Percentiles rank a stretch among this genome's conserved stretches.
phyloP scores from a whole-genome alignment of 2,329 filamentous ascomycete species.

The Trichoderma cornu-damae region DNA sequence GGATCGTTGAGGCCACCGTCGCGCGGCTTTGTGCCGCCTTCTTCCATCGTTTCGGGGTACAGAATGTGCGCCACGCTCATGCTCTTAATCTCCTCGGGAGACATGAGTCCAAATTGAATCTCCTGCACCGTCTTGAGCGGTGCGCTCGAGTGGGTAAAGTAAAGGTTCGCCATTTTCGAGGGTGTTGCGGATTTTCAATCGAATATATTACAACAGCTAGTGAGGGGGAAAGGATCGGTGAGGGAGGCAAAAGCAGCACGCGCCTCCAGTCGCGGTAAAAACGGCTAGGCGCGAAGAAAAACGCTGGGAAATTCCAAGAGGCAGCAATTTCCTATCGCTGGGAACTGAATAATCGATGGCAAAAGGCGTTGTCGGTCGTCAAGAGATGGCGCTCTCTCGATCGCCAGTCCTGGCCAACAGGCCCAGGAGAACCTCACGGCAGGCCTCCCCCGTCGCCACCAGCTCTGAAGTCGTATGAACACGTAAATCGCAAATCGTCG shows the following conservation, averaged over 20 bases:
- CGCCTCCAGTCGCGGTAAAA: slow-evolving; percentile 20
- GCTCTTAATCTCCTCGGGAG: slow-evolving; percentile 97
- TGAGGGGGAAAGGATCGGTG: slow-evolving; percentile 22
- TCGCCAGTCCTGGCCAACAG: slow-evolving; percentile 42
- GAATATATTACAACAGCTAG: slow-evolving; percentile 1
- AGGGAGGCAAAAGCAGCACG: slow-evolving; percentile 20
- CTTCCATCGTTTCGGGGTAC: slow-evolving; percentile 99
- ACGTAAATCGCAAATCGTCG: slow-evolving; percentile 36
- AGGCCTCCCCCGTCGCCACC: slow-evolving; percentile 44
- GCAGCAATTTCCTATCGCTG: slow-evolving; percentile 25
- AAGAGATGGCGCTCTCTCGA: slow-evolving; percentile 40
- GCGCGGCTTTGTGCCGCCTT: slow-evolving; percentile 83
- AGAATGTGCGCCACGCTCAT: slow-evolving; percentile 96
- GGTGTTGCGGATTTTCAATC: slow-evolving; percentile 20
- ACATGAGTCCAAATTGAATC: slow-evolving; percentile 97
- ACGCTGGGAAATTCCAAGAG: slow-evolving; percentile 27
- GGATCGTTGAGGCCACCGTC: slow-evolving; percentile 93
- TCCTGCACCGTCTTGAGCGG: slow-evolving; percentile 97
- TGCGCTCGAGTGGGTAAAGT: slow-evolving; percentile 87
- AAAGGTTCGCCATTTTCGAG: slow-evolving; percentile 81
- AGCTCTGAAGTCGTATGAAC: slow-evolving; percentile 35
- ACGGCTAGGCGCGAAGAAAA: slow-evolving; percentile 11
- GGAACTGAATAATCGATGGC: slow-evolving; percentile 31
- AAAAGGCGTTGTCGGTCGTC: slow-evolving; percentile 30
- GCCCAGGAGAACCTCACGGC: slow-evolving; percentile 44